Base-by-base conservation (phyloP, 495 filamentous ascomycete genomes). In the Rhizodiscina lignyota region DNA sequence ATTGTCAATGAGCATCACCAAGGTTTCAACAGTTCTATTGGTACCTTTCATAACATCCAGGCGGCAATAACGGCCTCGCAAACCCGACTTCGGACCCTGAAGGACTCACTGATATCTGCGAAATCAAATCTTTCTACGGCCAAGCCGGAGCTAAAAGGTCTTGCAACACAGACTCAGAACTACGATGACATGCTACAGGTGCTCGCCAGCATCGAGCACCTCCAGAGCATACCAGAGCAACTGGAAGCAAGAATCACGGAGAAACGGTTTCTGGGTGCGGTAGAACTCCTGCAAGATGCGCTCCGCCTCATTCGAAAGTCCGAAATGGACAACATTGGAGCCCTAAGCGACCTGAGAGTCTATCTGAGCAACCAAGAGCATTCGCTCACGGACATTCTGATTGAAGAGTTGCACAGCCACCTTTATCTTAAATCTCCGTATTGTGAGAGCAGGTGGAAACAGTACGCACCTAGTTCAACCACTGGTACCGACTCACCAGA, bases 1-100 rank as follows among this genome's bases (percentile, higher is more conserved):
- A 94, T 99, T 51, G 89, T 99, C 33, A 93, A 99, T 55, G 86
- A 96, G 59, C 87, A 99, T 51, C 87, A 96, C 46, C 89, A 99
- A 56, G 89, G 85, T 21, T 99, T 99, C 66, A 99, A 94, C 53
- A 94, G 84, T 58, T 93, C 85, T 27, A 96, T 99, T 37, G 91
- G 89, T 52, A 93, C 86, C 12, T 99, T 94, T 48, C 91, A 99
- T 59, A 94, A 87, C 58, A 96, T 99, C 38, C 89, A 96, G 52
- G 68, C 77, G 4, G 93, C 83, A 56, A 92, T 99, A 44, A 79
- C 85, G 41, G 62, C 72, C 21, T 92, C 84, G 10, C 91, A 99
- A 55, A 67, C 68, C 38, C 77, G 86, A 37, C 79, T 96, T 17
- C 73, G 87, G 43, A 63, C 63, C 6, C 59, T 99, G 40, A 85